Base-by-base conservation (phyloP, 106 monocot genomes). In the Vanilla planifolia region DNA sequence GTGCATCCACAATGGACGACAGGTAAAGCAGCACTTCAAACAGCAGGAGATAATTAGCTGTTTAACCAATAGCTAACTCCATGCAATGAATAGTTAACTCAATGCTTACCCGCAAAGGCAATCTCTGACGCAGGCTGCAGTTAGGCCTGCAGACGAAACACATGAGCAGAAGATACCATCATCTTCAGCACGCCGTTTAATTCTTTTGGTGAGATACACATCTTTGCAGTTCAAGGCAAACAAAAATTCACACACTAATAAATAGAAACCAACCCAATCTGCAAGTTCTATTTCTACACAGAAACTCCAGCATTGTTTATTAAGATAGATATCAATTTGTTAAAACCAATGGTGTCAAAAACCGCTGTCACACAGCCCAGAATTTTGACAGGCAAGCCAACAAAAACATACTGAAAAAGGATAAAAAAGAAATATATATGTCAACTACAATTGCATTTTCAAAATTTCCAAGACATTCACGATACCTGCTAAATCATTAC, bases 151-250 rank as follows among this genome's bases (percentile, higher is more conserved):
- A 25, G 72, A 75, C 45, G 77, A 44, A 43, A 41, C 62, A 67
- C 94, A 95, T 26, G 85, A 78, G 58, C 94, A 95, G 67, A 89
- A 95, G 62, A 93, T 93, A n/a, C 89, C 94, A 78, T 95, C 94
- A 78, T 95, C 89, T 32, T 95, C 94, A 33, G 73, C 55, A 45
- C 83, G 85, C 27, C 62, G 65, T 61, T 71, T 77, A 3, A 59
- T 61, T 61, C 66, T 82, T 69, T 89, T 89, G 41, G 72, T 86
- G 4, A 95, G 83, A 59, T 95, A 89, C 4, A 89, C 42, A 77
- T 95, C 94, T 93, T 77, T 19, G 20, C 30, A 50, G 45, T 67
- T 73, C 33, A 80, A 68, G 62, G 25, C 6, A 43, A 23, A 37
- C 51, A 67, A 60, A 46, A 44, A 33, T 34, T 34, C 6, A 33